Evolutionary conservation across 305 asterid genomes (phyloP).

Genomic region (Andrographis paniculata): DNA sequence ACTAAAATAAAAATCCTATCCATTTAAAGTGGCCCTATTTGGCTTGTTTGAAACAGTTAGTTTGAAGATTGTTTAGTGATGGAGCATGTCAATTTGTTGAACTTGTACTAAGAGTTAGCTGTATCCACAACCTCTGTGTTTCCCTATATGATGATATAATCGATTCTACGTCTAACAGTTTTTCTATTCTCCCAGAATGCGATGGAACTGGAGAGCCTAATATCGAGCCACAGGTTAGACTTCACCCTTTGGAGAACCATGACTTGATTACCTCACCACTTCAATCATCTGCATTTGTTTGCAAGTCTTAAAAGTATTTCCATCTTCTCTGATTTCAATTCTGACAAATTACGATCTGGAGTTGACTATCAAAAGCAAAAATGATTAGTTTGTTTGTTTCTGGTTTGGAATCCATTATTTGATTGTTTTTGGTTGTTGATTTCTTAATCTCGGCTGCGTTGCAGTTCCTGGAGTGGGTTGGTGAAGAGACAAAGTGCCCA

Average conservation of each 20-base stretch:
- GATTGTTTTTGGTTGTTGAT: too few relatives aligned
- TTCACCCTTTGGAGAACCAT: not conserved
- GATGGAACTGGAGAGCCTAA: slow-evolving; percentile 98
- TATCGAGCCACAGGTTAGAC: slow-evolving; percentile 74
- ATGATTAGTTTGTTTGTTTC: not conserved
- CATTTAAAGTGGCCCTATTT: too few relatives aligned
- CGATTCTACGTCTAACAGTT: not conserved
- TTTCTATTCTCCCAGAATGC: slow-evolving; percentile 53
- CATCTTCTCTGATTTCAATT: not conserved
- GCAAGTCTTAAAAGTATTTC: slow-evolving; percentile 4
- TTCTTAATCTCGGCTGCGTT: too few relatives aligned
- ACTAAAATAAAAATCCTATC: not conserved
- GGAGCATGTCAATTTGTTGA: not conserved
- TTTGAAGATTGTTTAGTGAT: too few relatives aligned
- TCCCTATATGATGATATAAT: too few relatives aligned
- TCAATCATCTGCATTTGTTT: too few relatives aligned
- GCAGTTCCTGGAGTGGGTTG: slow-evolving; percentile 95
- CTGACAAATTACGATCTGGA: not conserved
- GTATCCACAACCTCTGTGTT: too few relatives aligned
- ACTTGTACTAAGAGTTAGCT: not conserved
- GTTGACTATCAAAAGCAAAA: not conserved
- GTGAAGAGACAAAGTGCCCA: slow-evolving; percentile 76
- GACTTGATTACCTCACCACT: not conserved
- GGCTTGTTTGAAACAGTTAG: too few relatives aligned
- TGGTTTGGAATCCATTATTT: slow-evolving; percentile 1